These are phyloP conservation scores for Penicillium sp. DNA, from an alignment of 2,329 filamentous ascomycete genomes.

Conservation along the genomic window DNA sequence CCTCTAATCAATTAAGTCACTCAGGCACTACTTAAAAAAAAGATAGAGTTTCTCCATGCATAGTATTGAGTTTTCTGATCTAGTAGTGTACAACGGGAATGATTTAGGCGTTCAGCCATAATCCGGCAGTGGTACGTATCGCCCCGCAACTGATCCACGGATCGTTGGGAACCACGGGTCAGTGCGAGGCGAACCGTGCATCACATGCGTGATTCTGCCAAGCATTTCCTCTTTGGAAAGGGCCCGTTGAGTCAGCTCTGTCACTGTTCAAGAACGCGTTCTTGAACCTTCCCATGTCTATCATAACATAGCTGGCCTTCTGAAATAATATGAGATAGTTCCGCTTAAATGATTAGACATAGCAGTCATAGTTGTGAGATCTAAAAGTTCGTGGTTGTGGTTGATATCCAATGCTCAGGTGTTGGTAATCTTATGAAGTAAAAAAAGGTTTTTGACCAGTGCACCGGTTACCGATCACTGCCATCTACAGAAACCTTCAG, in stretches of 20 bases:
- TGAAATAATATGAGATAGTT: background rate
- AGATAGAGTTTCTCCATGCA: background rate
- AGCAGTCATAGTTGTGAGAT: no score
- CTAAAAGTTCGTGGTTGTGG: no score
- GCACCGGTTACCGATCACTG: no score
- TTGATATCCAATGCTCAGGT: no score
- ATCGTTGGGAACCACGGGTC: background rate
- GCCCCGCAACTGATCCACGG: background rate
- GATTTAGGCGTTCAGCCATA: background rate
- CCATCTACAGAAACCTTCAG: no score
- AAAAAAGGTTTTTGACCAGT: no score
- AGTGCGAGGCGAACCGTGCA: background rate
- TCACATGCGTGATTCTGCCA: background rate
- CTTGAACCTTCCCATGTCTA: background rate
- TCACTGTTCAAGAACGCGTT: background rate
- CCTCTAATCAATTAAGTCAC: no score
- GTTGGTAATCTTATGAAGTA: no score
- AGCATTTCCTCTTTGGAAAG: background rate
- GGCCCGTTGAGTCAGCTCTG: background rate
- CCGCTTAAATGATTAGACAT: no score
- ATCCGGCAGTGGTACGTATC: background rate
- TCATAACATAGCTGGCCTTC: background rate
- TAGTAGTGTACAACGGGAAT: background rate
- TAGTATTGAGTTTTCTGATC: background rate
- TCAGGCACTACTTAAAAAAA: no score